Conservation (phyloP, 768 basidiomycete genomes). For the Collybia sordida region DNA sequence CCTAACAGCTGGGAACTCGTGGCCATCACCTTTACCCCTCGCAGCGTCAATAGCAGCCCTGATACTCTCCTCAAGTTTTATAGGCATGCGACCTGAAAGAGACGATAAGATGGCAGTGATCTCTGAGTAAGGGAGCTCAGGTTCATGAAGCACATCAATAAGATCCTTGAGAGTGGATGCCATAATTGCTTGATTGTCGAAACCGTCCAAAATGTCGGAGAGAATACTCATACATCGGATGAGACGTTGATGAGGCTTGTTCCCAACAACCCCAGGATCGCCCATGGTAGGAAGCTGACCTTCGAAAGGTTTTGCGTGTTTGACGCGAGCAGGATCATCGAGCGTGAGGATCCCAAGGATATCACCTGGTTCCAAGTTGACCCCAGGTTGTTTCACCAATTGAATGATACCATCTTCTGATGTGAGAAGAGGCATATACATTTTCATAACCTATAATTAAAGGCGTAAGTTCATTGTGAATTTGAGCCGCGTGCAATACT, state of each 20-base stretch:
- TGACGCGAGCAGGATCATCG: conserved; percentile 94
- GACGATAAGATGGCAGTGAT: conserved; percentile 80
- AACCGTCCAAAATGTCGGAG: conserved; percentile 92
- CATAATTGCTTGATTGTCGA: conserved; percentile 95
- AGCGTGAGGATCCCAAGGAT: conserved; percentile 96
- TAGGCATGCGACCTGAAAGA: conserved; percentile 90
- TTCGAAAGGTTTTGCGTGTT: conserved; percentile 98
- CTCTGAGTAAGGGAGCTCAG: conserved; percentile 89
- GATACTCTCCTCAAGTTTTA: conserved; percentile 85
- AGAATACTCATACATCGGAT: conserved; percentile 72
- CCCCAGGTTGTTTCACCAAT: conserved; percentile 97
- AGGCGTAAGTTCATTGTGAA: conserved; percentile 1
- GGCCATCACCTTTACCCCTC: conserved; percentile 65
- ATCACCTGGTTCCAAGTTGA: conserved; percentile 94
- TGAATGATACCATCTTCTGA: conserved; percentile 93
- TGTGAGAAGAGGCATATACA: conserved; percentile 98
- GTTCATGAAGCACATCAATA: conserved; percentile 74
- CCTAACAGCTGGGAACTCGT: conserved; percentile 89
- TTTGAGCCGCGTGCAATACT: conserved; percentile 16
- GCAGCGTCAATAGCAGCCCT: conserved; percentile 76
- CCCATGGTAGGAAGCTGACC: conserved; percentile 90
- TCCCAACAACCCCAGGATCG: conserved; percentile 79
- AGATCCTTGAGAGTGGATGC: conserved; percentile 84
- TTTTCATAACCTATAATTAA: conserved; percentile 83
- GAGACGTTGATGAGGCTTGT: conserved; percentile 87